phyloP scores from a whole-genome alignment of 305 asterid genomes.

The Solanum aculeatissimum region DNA sequence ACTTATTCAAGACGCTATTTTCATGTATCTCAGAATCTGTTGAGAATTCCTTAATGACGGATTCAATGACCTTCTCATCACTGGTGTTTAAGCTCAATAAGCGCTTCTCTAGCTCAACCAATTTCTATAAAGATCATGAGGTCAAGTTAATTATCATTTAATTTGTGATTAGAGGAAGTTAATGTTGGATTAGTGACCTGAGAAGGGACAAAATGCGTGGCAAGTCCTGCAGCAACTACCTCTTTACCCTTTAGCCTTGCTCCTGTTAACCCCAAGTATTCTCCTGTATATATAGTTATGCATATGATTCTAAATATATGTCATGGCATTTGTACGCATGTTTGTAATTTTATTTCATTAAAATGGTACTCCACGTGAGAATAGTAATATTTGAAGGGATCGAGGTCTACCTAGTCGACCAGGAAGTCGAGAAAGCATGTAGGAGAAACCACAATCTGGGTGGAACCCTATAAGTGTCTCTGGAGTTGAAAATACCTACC shows the following conservation, averaged over 20 bases:
- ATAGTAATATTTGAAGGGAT: no score
- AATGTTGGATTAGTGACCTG: constrained; percentile 25
- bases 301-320: not conserved
- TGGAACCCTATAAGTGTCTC: constrained; percentile 84
- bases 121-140: not conserved
- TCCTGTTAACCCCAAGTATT: constrained; percentile 74
- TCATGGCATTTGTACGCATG: not conserved
- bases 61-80: not conserved
- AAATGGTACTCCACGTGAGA: no score
- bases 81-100: not conserved
- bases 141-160: no score
- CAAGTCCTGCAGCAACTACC: constrained; percentile 62
- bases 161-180: not conserved
- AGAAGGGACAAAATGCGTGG: constrained; percentile 72
- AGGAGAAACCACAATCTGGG: not conserved
- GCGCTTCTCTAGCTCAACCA: not conserved
- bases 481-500: constrained; percentile 76
- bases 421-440: constrained; percentile 22
- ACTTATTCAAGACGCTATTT: not conserved
- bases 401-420: constrained; percentile 42
- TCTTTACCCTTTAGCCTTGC: constrained; percentile 72
- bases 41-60: not conserved
- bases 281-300: constrained; percentile 63
- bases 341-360: no score
- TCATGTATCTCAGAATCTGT: not conserved